Percentiles rank a stretch among this genome's conserved stretches.
Evolutionary conservation across 768 basidiomycete species (phyloP).

Genomic region (Boletellus ananas): DNA sequence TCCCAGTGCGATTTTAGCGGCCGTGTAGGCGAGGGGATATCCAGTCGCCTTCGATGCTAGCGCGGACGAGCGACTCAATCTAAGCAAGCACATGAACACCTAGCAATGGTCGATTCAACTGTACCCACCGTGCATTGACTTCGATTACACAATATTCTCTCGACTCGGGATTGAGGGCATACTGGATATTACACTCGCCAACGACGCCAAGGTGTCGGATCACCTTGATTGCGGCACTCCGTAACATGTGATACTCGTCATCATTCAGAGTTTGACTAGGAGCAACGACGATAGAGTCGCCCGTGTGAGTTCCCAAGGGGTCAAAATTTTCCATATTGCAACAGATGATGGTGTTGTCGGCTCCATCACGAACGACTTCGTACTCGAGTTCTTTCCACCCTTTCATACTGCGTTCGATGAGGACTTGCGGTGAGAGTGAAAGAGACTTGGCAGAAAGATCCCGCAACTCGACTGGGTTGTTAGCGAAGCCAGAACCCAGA

Average conservation of each 20-base stretch:
- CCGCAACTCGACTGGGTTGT: constrained; percentile 89
- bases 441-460: constrained; percentile 92
- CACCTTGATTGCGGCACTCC: constrained; percentile 95
- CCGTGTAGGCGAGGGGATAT: constrained; percentile 98
- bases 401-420: constrained; percentile 97
- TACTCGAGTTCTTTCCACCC: constrained; percentile 99
- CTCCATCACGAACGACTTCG: constrained; percentile 96
- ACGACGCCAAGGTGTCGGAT: constrained; percentile 88
- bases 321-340: constrained; percentile 99
- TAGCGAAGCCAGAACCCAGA: constrained; percentile 96
- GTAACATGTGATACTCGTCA: constrained; percentile 98
- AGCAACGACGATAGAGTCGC: constrained; percentile 98
- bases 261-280: constrained; percentile 97
- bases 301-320: constrained; percentile 97
- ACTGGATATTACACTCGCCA: constrained; percentile 97
- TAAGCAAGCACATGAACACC: constrained; percentile 21
- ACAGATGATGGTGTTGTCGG: constrained; percentile 99
- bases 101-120: neutral
- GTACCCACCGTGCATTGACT: constrained; percentile 79
- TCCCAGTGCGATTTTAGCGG: constrained; percentile 97
- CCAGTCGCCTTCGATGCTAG: constrained; percentile 98
- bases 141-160: constrained; percentile 98
- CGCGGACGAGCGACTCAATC: constrained; percentile 84
- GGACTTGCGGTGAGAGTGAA: constrained; percentile 87
- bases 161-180: constrained; percentile 90